These are phyloP conservation scores for Suhomyces chickasaworum DNA, from an alignment of 1,139 yeast species.

Conservation along the genomic window DNA sequence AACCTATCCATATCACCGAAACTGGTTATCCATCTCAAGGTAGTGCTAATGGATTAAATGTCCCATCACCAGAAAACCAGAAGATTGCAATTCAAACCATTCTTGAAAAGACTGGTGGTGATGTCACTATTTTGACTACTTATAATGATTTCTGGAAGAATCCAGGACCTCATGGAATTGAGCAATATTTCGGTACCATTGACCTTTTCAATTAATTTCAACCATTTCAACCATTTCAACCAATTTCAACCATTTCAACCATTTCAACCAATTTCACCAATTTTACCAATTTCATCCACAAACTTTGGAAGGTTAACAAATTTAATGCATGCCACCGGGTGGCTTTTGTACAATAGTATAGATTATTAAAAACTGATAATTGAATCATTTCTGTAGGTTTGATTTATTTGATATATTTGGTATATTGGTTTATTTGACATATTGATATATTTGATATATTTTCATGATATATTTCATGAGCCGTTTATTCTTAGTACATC, in stretches of 20 bases:
- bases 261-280: no score
- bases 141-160: constrained; percentile 82
- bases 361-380: background rate
- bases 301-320: no score
- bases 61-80: constrained; percentile 74
- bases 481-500: background rate
- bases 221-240: no score
- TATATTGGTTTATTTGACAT: no score
- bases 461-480: no score
- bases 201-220: constrained; percentile 35
- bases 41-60: constrained; percentile 65
- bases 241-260: no score
- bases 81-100: constrained; percentile 58
- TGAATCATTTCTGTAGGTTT: background rate
- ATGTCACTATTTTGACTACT: constrained; percentile 72
- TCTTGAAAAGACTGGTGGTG: constrained; percentile 55
- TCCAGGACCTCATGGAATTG: constrained; percentile 85
- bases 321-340: background rate
- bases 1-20: constrained; percentile 64
- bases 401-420: no score
- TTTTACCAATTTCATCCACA: no score
- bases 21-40: constrained; percentile 91
- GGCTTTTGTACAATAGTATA: background rate
- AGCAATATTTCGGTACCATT: constrained; percentile 80
- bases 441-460: no score